Evolutionary conservation across 306 rosid genomes (phyloP), one percentile per base, ranked within the genome.

Genomic region (Lotus japonicus): DNA sequence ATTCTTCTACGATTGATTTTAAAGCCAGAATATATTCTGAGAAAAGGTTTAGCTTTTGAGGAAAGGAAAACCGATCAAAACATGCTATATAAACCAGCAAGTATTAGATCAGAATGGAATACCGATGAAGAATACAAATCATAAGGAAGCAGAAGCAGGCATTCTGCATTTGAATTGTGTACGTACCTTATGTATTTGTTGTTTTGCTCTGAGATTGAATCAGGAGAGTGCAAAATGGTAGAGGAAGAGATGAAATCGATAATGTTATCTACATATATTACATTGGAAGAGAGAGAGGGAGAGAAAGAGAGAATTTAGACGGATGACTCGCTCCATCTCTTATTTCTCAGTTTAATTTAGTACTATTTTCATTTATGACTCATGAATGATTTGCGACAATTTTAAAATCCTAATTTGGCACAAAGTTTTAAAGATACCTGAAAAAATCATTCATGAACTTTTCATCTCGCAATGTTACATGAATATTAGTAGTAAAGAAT

Each of bases 241-340:
- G 60, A 17, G 59, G 77, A 75, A 74, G 80, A 51, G 57, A 57
- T 9, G 70, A 63, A 38, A 45, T 4, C 1, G 5, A 5, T 2
- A n/a, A 2, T 50, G 45, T 44, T 36, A 38, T 14, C 18, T 46
- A 35, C 0, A 28, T 31, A 66, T 59, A 60, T 66, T 59, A 62
- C 43, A 28, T 42, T 41, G 76, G 41, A 61, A 46, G 5, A 4
- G 12, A 17, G 13, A 33, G 12, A 16, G 23, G 3, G 26, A 8
- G 58, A n/a, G 49, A 55, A 53, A 5, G 64, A 65, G 70, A 39
- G 38, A 74, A 21, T 14, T 17, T 3, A 41, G 5, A 66, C 80
- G 76, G 16, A 74, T 48, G 80, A 79, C 79, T 78, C 79, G 83
- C 75, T 83, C 84, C 33, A 39, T 75, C 72, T 33, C 11, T 2